Evolutionary conservation across 305 asterid species (phyloP).

Genomic region (Rubia tinctorum): DNA sequence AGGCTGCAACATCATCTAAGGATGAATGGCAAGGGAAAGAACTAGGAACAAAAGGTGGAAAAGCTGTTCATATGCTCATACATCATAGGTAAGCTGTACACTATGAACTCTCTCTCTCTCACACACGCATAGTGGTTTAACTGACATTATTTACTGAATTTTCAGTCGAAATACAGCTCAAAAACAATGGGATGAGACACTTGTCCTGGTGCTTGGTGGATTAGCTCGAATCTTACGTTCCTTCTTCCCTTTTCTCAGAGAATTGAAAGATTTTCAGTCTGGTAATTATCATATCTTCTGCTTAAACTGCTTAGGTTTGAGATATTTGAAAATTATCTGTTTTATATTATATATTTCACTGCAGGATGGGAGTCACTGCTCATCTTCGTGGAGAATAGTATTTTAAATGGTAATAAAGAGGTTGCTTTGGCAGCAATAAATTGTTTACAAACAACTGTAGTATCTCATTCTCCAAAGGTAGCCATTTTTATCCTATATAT

Average conservation of each 20-base stretch:
- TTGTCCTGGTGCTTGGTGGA: constrained; percentile 94
- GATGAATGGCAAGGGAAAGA: constrained; percentile 99
- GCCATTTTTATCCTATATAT: constrained; percentile 15
- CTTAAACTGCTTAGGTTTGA: constrained; percentile 1
- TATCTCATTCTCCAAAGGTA: constrained; percentile 95
- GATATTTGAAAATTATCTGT: neutral
- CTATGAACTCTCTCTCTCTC: neutral
- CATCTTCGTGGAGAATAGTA: constrained; percentile 71
- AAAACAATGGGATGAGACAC: constrained; percentile 99
- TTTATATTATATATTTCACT: constrained; percentile 23
- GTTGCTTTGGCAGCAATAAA: constrained; percentile 94
- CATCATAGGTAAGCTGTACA: constrained; percentile 71
- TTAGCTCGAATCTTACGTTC: constrained; percentile 85
- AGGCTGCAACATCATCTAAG: constrained; percentile 97
- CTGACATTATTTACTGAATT: constrained; percentile 22
- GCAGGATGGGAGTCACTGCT: constrained; percentile 96
- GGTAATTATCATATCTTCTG: constrained; percentile 37
- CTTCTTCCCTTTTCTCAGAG: constrained; percentile 78
- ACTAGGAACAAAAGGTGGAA: constrained; percentile 97
- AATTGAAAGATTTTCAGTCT: constrained; percentile 66
- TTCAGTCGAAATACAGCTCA: constrained; percentile 98
- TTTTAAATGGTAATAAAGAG: constrained; percentile 89
- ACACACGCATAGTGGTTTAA: neutral
- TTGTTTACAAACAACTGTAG: constrained; percentile 84
- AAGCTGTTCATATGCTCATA: constrained; percentile 99